Percentiles rank a stretch among this genome's conserved stretches.
These are phyloP conservation scores for Picochlorum sp. DNA, from an alignment of 139 green algal species.

Conservation along the genomic window DNA sequence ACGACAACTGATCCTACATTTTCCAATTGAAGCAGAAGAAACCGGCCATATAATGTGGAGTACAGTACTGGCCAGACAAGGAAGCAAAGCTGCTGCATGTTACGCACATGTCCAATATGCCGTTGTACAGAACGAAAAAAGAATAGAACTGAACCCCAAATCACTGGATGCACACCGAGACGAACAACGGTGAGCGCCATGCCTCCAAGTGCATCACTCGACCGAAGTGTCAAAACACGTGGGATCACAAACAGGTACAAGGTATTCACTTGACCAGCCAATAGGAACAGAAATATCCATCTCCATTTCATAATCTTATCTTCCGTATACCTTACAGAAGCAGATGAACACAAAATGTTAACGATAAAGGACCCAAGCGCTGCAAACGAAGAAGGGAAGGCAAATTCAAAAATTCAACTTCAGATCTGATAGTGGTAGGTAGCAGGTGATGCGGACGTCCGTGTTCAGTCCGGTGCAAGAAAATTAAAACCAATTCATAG, in stretches of 20 bases:
- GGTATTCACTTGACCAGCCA: constrained; percentile 1
- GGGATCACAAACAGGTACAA: constrained; percentile 15
- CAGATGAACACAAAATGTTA: not conserved
- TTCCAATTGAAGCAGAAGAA: constrained; percentile 31
- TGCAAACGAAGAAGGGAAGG: not conserved
- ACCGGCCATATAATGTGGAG: constrained; percentile 26
- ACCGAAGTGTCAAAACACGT: constrained; percentile 4
- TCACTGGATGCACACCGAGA: constrained; percentile 23
- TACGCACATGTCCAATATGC: constrained; percentile 11
- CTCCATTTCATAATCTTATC: constrained; percentile 11
- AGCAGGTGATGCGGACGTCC: too few relatives aligned
- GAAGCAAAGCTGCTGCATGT: constrained; percentile 12
- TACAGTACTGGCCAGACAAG: constrained; percentile 25
- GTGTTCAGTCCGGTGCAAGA: too few relatives aligned
- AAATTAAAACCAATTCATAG: too few relatives aligned
- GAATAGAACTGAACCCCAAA: constrained; percentile 17
- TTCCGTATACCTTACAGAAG: not conserved
- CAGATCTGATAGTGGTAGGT: too few relatives aligned
- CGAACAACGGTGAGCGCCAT: constrained; percentile 18
- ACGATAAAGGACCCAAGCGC: not conserved
- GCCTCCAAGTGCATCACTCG: constrained; percentile 6
- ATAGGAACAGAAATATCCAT: constrained; percentile 5
- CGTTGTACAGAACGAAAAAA: constrained; percentile 15
- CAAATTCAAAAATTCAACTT: too few relatives aligned
- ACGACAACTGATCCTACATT: constrained; percentile 11